phyloP scores from a whole-genome alignment of 805 yeast genomes.

The Barnettozyma sucrosica region DNA sequence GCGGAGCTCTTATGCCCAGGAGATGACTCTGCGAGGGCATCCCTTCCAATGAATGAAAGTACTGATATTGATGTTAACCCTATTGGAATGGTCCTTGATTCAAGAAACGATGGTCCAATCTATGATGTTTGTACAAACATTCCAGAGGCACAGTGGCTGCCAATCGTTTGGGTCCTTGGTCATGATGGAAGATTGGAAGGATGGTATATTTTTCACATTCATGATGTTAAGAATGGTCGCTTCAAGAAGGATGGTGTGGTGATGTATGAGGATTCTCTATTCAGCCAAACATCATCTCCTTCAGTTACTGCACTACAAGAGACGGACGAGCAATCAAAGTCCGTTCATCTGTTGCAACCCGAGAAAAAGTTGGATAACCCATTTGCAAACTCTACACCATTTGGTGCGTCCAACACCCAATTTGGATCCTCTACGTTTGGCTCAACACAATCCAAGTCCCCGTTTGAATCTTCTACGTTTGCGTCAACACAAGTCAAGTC shows the following conservation, averaged over 20 bases:
- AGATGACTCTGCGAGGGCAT: constrained; percentile 69
- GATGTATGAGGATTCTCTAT: constrained; percentile 6
- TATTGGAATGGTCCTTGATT: constrained; percentile 63
- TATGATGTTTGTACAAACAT: constrained; percentile 51
- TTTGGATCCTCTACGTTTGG: too few species aligned
- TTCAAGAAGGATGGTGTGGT: constrained; percentile 21
- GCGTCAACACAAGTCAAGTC: background rate
- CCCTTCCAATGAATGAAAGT: constrained; percentile 63
- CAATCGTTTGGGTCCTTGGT: constrained; percentile 57
- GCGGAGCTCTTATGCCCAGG: constrained; percentile 38
- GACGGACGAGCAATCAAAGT: background rate
- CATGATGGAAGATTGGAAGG: constrained; percentile 55
- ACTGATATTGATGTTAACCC: constrained; percentile 66
- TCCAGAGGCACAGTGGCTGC: constrained; percentile 56
- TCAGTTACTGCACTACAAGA: background rate
- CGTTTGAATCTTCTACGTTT: background rate
- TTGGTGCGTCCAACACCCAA: background rate
- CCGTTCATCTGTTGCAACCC: background rate
- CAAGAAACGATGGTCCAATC: constrained; percentile 37
- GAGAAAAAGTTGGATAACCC: background rate
- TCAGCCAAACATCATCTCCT: background rate
- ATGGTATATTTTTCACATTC: constrained; percentile 60
- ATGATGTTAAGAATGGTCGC: constrained; percentile 38
- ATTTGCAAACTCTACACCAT: background rate
- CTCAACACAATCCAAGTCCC: too few species aligned